Evolutionary conservation across 2,329 filamentous ascomycete genomes (phyloP).

Genomic region (Lachnellula subtilissima): DNA sequence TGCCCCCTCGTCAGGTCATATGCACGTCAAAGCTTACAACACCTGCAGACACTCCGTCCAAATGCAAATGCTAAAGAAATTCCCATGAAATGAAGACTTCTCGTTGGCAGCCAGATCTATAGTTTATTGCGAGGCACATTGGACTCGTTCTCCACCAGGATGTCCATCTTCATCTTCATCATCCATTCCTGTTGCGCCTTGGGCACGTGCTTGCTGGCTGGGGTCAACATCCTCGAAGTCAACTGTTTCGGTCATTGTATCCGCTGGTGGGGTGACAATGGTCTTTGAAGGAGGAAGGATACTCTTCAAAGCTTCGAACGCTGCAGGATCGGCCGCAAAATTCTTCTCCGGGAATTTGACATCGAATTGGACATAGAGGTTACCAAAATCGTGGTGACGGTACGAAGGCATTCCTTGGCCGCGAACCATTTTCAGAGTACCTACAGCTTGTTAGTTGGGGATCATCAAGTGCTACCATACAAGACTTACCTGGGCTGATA

Average conservation of each 20-base stretch:
- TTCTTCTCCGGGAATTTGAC: constrained; percentile 91
- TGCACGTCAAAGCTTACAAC: constrained; percentile 10
- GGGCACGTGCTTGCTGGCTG: constrained; percentile 61
- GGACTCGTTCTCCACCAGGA: constrained; percentile 68
- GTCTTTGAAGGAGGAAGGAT: constrained; percentile 70
- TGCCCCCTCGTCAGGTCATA: constrained; percentile 15
- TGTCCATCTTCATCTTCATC: constrained; percentile 77
- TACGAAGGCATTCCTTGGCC: constrained; percentile 97
- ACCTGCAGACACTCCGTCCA: constrained; percentile 9
- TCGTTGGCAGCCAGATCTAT: not conserved
- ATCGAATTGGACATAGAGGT: constrained; percentile 95
- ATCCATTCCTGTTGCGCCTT: constrained; percentile 61
- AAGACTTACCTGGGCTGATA: constrained; percentile 76
- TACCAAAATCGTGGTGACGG: constrained; percentile 91
- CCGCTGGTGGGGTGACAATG: constrained; percentile 62
- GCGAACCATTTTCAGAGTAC: constrained; percentile 86
- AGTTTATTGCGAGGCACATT: constrained; percentile 80
- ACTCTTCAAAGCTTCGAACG: constrained; percentile 74
- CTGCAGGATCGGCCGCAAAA: constrained; percentile 60
- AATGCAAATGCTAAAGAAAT: constrained; percentile 18
- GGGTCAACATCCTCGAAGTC: constrained; percentile 80
- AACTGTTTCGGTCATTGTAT: constrained; percentile 89
- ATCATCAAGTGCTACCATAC: constrained; percentile 8
- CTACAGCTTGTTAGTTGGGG: constrained; percentile 42
- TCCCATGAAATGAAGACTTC: not conserved